These are phyloP conservation scores for Ogataea nitratoaversa DNA, from an alignment of 805 yeast genomes.

Conservation along the genomic window DNA sequence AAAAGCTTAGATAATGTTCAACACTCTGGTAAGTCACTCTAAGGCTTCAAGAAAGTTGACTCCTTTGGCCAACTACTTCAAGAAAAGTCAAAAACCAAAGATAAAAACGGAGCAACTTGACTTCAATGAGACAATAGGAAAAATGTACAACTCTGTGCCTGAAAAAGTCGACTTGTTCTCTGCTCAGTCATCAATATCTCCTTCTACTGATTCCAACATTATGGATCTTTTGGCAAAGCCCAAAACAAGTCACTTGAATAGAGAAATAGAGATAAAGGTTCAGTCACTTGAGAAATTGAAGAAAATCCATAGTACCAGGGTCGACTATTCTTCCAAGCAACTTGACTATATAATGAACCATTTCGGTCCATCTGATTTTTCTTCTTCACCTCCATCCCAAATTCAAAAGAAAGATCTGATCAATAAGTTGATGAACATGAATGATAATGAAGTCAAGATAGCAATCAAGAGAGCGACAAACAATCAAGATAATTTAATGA, in stretches of 20 bases:
- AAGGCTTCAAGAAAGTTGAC: neutral
- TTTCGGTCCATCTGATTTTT: slow-evolving; percentile 5
- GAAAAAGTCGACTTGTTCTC: no score
- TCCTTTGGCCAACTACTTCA: neutral
- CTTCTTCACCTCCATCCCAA: neutral
- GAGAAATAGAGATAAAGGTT: slow-evolving; percentile 11
- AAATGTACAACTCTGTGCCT: no score
- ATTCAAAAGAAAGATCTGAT: neutral
- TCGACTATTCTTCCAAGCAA: slow-evolving; percentile 8
- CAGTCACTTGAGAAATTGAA: slow-evolving; percentile 9
- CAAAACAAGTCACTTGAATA: slow-evolving; percentile 2
- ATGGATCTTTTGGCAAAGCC: slow-evolving; percentile 12
- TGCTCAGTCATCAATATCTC: neutral
- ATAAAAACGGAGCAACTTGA: no score
- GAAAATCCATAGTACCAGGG: slow-evolving; percentile 7
- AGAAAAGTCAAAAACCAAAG: neutral
- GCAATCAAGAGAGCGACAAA: neutral
- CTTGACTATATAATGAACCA: slow-evolving; percentile 15
- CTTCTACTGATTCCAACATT: neutral
- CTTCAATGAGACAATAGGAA: no score
- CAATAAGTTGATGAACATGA: slow-evolving; percentile 1
- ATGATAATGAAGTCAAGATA: neutral
- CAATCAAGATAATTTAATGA: slow-evolving; percentile 12
- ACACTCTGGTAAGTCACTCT: neutral
- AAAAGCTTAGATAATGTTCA: neutral